phyloP scores from a whole-genome alignment of 2,329 filamentous ascomycete genomes.

The Catunica adiposa region DNA sequence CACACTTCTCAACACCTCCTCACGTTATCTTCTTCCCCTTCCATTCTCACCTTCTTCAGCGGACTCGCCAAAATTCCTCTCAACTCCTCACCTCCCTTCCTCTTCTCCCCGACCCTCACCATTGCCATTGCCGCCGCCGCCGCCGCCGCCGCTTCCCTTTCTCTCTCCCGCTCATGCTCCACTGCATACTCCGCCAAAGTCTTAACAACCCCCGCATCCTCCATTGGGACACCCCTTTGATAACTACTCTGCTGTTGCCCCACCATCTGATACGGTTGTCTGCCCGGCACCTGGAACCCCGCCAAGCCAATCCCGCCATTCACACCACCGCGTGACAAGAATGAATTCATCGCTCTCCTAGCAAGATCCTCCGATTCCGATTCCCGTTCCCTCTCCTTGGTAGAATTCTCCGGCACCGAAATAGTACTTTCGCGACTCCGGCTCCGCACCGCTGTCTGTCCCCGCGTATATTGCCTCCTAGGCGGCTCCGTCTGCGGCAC shows the following conservation, averaged over 20 bases:
- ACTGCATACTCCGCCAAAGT: neutral
- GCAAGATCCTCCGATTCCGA: constrained; percentile 37
- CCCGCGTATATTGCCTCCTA: constrained; percentile 22
- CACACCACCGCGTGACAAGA: constrained; percentile 5
- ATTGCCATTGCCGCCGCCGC: neutral
- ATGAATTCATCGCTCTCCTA: constrained; percentile 29
- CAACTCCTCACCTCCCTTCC: constrained; percentile 17
- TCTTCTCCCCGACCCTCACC: neutral
- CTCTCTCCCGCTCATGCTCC: neutral
- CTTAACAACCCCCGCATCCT: neutral
- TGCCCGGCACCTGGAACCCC: neutral
- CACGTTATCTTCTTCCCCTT: neutral
- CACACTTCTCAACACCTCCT: too few species aligned
- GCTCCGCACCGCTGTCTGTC: constrained; percentile 24
- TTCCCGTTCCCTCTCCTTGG: constrained; percentile 24
- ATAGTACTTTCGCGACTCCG: constrained; percentile 75
- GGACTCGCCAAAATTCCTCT: constrained; percentile 11
- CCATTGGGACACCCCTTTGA: neutral
- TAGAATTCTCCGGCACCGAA: constrained; percentile 38
- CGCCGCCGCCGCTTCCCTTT: neutral
- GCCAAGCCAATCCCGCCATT: constrained; percentile 25
- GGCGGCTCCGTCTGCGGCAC: constrained; percentile 43
- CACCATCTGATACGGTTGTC: neutral
- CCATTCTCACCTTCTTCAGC: constrained; percentile 4
- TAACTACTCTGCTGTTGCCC: neutral